These are phyloP conservation scores for Pseudevernia furfuracea DNA, from an alignment of 495 filamentous ascomycete species.

Conservation along the genomic window DNA sequence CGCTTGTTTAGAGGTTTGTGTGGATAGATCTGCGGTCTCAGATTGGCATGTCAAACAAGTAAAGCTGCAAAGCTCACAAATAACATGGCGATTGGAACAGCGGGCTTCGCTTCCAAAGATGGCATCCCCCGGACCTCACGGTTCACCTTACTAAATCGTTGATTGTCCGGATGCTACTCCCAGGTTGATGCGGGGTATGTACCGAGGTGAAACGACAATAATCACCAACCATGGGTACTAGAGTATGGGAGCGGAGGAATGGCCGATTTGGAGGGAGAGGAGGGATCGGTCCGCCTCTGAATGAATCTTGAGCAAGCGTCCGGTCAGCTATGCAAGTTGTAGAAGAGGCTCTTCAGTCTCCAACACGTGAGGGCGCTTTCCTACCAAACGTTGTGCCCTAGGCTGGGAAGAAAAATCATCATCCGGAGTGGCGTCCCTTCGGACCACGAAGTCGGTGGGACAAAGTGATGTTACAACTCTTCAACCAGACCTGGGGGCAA, in stretches of 20 bases:
- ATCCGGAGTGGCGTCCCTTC: neutral
- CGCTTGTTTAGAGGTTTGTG: slow-evolving; percentile 6
- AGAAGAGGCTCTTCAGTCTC: neutral
- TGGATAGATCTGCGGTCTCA: neutral
- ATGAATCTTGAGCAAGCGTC: neutral
- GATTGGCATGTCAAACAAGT: too few species aligned
- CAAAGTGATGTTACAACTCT: neutral
- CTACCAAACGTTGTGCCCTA: neutral
- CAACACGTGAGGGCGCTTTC: neutral
- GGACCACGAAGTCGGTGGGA: neutral
- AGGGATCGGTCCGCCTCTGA: neutral
- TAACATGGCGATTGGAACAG: too few species aligned
- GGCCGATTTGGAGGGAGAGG: neutral
- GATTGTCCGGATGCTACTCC: neutral
- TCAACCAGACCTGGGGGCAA: neutral
- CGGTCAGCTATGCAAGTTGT: neutral
- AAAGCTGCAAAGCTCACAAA: too few species aligned
- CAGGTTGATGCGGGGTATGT: neutral
- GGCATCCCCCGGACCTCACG: neutral
- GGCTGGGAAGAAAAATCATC: neutral
- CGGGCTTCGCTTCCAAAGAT: too few species aligned
- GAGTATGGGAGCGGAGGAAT: neutral
- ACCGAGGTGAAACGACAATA: neutral
- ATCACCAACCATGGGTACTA: too few species aligned
- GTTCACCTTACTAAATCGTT: neutral